Conservation (phyloP, 2,329 filamentous ascomycete genomes). For the Rhinocladiella mackenziei region DNA sequence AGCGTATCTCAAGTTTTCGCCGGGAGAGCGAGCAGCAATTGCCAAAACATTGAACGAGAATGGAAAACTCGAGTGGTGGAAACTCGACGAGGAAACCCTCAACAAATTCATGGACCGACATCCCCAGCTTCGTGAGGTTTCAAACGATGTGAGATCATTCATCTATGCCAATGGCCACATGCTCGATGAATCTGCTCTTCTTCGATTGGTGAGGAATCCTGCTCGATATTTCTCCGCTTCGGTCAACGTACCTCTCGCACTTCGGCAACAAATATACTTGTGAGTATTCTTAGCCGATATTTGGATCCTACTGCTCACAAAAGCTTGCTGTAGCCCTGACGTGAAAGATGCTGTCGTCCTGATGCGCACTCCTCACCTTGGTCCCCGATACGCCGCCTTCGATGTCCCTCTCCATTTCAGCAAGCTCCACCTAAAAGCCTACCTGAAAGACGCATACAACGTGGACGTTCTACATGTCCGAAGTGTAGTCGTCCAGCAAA, state of each 20-base stretch:
- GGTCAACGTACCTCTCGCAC: conserved; percentile 30
- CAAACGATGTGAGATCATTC: conserved; percentile 20
- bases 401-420: conserved; percentile 85
- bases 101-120: conserved; percentile 26
- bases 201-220: conserved; percentile 20
- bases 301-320: too few species aligned
- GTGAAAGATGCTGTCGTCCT: conserved; percentile 78
- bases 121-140: conserved; percentile 11
- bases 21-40: conserved; percentile 4
- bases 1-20: conserved; percentile 1
- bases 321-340: conserved; percentile 18
- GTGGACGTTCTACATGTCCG: conserved; percentile 70
- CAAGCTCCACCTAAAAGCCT: conserved; percentile 95
- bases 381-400: conserved; percentile 82
- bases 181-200: conserved; percentile 7
- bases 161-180: conserved; percentile 10
- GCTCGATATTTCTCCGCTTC: conserved; percentile 23
- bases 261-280: conserved; percentile 46
- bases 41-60: not conserved
- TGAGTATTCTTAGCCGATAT: conserved; percentile 34
- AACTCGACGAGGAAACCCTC: conserved; percentile 23
- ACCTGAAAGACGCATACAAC: conserved; percentile 80
- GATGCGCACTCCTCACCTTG: conserved; percentile 66
- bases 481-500: conserved; percentile 71
- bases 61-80: conserved; percentile 22